These are phyloP conservation scores for Tetrapyrgos nigripes DNA, from an alignment of 1,284 basidiomycete genomes.

Conservation along the genomic window DNA sequence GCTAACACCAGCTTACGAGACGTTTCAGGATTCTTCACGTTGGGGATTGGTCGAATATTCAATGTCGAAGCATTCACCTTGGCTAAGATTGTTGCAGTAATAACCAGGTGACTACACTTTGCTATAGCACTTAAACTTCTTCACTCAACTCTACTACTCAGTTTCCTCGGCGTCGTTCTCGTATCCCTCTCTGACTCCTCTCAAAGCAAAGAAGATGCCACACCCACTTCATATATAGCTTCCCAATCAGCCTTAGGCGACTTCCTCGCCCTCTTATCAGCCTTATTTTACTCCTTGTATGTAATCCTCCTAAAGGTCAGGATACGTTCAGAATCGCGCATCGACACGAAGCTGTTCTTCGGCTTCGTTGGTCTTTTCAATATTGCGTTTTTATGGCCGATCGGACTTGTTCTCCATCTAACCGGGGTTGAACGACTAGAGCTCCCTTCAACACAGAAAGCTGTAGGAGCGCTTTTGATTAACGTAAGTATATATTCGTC, in stretches of 20 bases:
- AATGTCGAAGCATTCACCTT: slow-evolving; percentile 82
- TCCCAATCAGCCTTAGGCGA: slow-evolving; percentile 64
- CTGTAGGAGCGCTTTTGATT: slow-evolving; percentile 71
- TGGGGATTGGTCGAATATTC: slow-evolving; percentile 85
- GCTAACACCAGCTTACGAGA: background rate
- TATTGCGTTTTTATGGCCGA: slow-evolving; percentile 81
- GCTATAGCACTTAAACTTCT: background rate
- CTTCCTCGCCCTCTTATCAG: slow-evolving; percentile 79
- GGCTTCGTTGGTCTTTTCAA: slow-evolving; percentile 95
- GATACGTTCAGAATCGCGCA: slow-evolving; percentile 83
- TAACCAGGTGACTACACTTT: slow-evolving; percentile 67
- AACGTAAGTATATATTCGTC: slow-evolving; percentile 61
- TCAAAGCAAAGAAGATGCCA: slow-evolving; percentile 13
- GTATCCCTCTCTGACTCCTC: slow-evolving; percentile 85
- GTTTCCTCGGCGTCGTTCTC: slow-evolving; percentile 86
- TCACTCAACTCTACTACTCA: slow-evolving; percentile 36
- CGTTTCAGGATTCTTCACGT: slow-evolving; percentile 89
- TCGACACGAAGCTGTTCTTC: slow-evolving; percentile 94
- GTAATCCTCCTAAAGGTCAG: slow-evolving; percentile 91
- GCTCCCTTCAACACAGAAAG: slow-evolving; percentile 66
- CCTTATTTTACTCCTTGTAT: slow-evolving; percentile 91
- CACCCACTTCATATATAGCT: slow-evolving; percentile 21
- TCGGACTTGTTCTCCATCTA: slow-evolving; percentile 83
- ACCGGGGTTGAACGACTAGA: slow-evolving; percentile 80
- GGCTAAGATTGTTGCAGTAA: slow-evolving; percentile 82